phyloP scores from a whole-genome alignment of 129 eudicot species.

The Pittosporum tobira region DNA sequence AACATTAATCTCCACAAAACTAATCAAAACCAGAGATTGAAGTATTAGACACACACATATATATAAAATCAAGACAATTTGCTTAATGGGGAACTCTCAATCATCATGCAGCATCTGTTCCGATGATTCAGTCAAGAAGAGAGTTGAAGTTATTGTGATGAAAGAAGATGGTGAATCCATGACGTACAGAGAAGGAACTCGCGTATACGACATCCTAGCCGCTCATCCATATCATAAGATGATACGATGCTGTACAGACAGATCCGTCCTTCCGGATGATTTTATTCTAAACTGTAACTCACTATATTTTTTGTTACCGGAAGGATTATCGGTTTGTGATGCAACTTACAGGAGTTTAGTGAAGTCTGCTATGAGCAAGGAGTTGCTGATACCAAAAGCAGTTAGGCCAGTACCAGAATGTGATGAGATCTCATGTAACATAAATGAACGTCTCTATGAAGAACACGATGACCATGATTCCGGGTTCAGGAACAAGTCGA shows the following conservation, averaged over 20 bases:
- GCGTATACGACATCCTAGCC: constrained; percentile 3
- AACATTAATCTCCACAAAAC: background rate
- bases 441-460: too few relatives aligned
- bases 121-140: background rate
- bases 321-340: constrained; percentile 7
- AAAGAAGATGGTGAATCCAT: constrained; percentile 16
- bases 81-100: constrained; percentile 6
- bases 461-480: background rate
- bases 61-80: too few relatives aligned
- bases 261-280: background rate
- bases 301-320: constrained; percentile 14
- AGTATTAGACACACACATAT: too few relatives aligned
- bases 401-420: too few relatives aligned
- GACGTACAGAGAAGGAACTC: constrained; percentile 1
- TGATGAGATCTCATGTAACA: too few relatives aligned
- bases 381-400: background rate
- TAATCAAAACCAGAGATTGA: too few relatives aligned
- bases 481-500: background rate
- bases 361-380: constrained; percentile 1
- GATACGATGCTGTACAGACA: constrained; percentile 10
- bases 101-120: background rate
- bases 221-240: constrained; percentile 16
- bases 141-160: constrained; percentile 3
- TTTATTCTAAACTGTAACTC: background rate
- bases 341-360: constrained; percentile 7